Conservation (phyloP, 176 grass and related monocot genomes). For the Dactylis glomerata region DNA sequence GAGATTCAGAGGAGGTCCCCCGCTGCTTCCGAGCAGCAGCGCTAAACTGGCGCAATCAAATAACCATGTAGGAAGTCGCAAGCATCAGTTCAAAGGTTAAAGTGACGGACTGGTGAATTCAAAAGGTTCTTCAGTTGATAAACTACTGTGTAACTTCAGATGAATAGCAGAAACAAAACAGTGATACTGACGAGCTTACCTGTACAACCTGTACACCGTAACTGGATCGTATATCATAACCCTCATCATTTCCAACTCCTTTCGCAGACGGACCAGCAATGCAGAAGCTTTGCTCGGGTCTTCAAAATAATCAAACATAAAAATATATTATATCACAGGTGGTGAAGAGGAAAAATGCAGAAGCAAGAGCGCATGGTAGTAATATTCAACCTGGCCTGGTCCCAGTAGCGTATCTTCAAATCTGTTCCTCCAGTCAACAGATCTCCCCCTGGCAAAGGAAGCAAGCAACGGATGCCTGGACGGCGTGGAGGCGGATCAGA, state of each 20-base stretch:
- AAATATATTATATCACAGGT: neutral
- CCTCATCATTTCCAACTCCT: constrained; percentile 66
- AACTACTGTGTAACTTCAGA: neutral
- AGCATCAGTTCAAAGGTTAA: neutral
- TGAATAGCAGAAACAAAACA: neutral
- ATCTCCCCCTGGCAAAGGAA: constrained; percentile 87
- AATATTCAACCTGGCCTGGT: constrained; percentile 77
- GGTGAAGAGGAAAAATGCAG: neutral
- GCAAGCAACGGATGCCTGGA: constrained; percentile 76
- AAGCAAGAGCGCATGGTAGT: neutral
- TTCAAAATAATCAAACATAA: constrained; percentile 45
- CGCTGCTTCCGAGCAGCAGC: neutral
- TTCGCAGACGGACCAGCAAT: constrained; percentile 78
- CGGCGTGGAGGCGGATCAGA: constrained; percentile 62
- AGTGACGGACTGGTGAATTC: neutral
- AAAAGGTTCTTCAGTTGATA: neutral
- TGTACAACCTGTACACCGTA: constrained; percentile 94
- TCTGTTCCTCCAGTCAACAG: constrained; percentile 85
- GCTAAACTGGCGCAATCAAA: neutral
- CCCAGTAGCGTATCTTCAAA: constrained; percentile 94
- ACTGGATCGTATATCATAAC: constrained; percentile 88
- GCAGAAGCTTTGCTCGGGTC: constrained; percentile 92
- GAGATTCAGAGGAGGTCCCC: neutral
- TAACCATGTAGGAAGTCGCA: neutral
- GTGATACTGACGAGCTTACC: constrained; percentile 27